Evolutionary conservation across 2,329 filamentous ascomycete species (phyloP).

Genomic region (Chaetomium sp.): DNA sequence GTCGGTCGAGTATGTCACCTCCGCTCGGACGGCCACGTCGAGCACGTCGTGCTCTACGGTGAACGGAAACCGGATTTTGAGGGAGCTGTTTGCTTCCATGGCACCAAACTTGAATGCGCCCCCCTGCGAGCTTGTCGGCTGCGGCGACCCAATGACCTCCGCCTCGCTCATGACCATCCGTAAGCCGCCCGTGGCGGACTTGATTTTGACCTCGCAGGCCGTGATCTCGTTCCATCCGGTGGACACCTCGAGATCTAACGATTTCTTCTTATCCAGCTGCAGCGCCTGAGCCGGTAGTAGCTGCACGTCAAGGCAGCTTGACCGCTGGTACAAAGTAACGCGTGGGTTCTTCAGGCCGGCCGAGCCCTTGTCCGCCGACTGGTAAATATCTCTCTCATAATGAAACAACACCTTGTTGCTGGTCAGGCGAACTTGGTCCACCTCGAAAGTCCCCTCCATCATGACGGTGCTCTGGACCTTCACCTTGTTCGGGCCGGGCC

Average conservation of each 20-base stretch:
- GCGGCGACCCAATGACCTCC: constrained; percentile 48
- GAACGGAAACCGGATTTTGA: constrained; percentile 74
- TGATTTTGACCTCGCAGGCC: constrained; percentile 62
- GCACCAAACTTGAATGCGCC: constrained; percentile 55
- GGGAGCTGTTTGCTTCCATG: constrained; percentile 48
- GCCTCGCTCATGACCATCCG: constrained; percentile 64
- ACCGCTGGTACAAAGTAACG: constrained; percentile 72
- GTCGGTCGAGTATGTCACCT: constrained; percentile 71
- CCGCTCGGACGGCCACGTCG: constrained; percentile 73
- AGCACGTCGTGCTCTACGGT: constrained; percentile 76
- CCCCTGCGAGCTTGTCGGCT: constrained; percentile 54
- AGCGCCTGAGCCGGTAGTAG: constrained; percentile 69
- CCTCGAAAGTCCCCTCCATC: constrained; percentile 72
- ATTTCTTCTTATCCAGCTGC: constrained; percentile 77
- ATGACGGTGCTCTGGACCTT: constrained; percentile 53
- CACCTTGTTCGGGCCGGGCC: constrained; percentile 55
- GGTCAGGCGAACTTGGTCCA: constrained; percentile 70
- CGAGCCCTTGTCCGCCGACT: constrained; percentile 49
- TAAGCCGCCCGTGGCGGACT: constrained; percentile 66
- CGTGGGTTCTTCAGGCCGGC: constrained; percentile 61
- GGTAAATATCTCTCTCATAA: constrained; percentile 61
- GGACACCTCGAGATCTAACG: constrained; percentile 71
- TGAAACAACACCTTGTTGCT: constrained; percentile 65
- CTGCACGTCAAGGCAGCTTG: constrained; percentile 67
- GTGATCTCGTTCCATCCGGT: constrained; percentile 73